Conservation (phyloP, 1,284 basidiomycete species). For the Rhodotorula sp. region DNA sequence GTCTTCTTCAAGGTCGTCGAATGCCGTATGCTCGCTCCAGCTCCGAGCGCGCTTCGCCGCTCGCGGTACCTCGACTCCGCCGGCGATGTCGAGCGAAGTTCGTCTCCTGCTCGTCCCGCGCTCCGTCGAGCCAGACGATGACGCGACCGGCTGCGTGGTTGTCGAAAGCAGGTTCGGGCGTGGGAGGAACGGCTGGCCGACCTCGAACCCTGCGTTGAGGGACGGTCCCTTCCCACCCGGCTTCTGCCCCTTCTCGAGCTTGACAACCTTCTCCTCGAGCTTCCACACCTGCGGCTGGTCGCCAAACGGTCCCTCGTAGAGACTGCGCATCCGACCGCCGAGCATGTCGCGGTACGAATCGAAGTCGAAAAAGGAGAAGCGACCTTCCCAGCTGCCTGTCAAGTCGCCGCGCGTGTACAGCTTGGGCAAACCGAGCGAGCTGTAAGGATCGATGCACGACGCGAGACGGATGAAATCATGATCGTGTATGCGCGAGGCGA, state of each 20-base stretch:
- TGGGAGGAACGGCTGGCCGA: constrained; percentile 4
- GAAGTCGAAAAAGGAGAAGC: constrained; percentile 59
- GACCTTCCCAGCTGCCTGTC: constrained; percentile 58
- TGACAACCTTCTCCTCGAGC: constrained; percentile 54
- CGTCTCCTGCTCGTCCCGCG: not conserved
- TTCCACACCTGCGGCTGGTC: constrained; percentile 60
- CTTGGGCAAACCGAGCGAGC: constrained; percentile 50
- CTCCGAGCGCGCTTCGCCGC: constrained; percentile 20
- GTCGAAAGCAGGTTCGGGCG: not conserved
- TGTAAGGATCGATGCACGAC: constrained; percentile 52
- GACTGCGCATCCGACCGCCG: constrained; percentile 50
- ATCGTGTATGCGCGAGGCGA: constrained; percentile 50
- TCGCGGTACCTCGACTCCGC: not conserved
- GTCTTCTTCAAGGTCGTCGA: constrained; percentile 13
- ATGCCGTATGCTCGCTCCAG: constrained; percentile 14
- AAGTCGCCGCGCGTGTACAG: constrained; percentile 52
- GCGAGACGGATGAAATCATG: constrained; percentile 50
- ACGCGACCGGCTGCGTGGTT: not conserved
- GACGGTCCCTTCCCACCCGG: constrained; percentile 31
- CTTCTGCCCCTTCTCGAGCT: constrained; percentile 20
- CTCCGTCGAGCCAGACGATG: not conserved
- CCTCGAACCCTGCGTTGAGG: constrained; percentile 38
- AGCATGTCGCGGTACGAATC: constrained; percentile 57
- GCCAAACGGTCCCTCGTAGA: constrained; percentile 56
- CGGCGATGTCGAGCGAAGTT: constrained; percentile 4